Evolutionary conservation across 352 stramenopile species (phyloP), one percentile per base, ranked within the genome.

Genomic region (Pythium phragmiticola): DNA sequence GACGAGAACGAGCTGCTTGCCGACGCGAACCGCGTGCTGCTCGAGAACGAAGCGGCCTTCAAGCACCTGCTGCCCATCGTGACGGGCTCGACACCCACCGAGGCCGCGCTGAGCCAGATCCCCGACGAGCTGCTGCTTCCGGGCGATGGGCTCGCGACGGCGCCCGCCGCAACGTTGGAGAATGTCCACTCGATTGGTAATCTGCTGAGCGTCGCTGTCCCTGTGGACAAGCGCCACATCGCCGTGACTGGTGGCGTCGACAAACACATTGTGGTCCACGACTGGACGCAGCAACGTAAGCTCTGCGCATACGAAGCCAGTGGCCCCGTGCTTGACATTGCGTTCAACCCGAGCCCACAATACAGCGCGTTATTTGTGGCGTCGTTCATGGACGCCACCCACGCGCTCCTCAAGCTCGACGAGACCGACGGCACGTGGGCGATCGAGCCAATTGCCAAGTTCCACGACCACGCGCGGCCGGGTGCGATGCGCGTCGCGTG

Each of bases 1-100:
- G 81, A 94, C 48, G 85, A 94, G 65, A 89, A 85, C 53, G 85
- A 94, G 54, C 41, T 85, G 19, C 70, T 94, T 12, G 79, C 80
- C 11, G 86, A 95, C 45, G 78, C 80, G 23, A 95, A 94, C 71
- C 73, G 75, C 45, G 42, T 87, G 12, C 57, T 95, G 26, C 69
- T 83, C 43, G 76, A 92, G 52, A 82, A 88, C 48, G 74, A 76
- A 39, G 63, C 60, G 7, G 56, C 57, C 4, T 82, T 72, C 60
- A 61, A 70, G 13, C 17, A 42, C 16, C 59, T 78, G 36, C 48
- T 77, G 9, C 57, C 79, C 3, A 59, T 62, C 2, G 54, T 36
- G 52, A 63, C 28, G 26, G 26, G 26, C 53, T 4, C 0, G 9
- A 39, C 26, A 16, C 34, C 11, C 5, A 57, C 12, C 11, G 50